A percentile compares a stretch with the other conserved stretches of the same genome.
These are phyloP conservation scores for Backusella westeae DNA, from an alignment of 192 early-diverging fungal genomes.

Conservation along the genomic window DNA sequence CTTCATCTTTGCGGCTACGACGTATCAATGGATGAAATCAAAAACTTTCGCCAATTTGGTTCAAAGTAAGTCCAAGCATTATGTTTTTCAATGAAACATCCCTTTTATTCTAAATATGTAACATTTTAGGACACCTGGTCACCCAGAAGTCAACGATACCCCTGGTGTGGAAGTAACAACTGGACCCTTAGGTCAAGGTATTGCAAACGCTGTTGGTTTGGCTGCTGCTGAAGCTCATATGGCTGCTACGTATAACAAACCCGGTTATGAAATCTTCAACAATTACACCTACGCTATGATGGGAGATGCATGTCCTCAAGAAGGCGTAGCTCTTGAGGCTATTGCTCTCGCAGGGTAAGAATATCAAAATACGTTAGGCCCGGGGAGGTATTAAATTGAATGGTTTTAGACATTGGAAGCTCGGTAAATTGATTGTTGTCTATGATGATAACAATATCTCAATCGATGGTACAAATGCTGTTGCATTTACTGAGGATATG, in stretches of 20 bases:
- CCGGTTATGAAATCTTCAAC: constrained; percentile 79
- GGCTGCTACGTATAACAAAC: constrained; percentile 89
- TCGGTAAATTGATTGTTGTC: constrained; percentile 91
- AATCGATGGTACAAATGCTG: constrained; percentile 82
- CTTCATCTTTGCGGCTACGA: constrained; percentile 90
- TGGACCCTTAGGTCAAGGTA: constrained; percentile 93
- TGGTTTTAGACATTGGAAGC: constrained; percentile 64
- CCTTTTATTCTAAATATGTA: neutral
- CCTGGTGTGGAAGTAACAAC: constrained; percentile 95
- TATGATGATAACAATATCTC: constrained; percentile 98
- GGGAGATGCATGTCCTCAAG: constrained; percentile 98
- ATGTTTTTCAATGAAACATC: neutral
- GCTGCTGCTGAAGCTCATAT: constrained; percentile 87
- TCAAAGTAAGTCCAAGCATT: constrained; percentile 68
- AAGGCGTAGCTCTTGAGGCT: constrained; percentile 94
- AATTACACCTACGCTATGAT: constrained; percentile 81
- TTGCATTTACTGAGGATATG: constrained; percentile 93
- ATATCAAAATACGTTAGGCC: neutral
- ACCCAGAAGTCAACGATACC: constrained; percentile 87
- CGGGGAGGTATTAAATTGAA: neutral
- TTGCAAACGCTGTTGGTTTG: constrained; percentile 89
- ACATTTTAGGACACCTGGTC: constrained; percentile 82
- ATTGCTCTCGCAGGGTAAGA: constrained; percentile 84
- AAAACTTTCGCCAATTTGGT: constrained; percentile 79
- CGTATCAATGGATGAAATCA: constrained; percentile 85